phyloP scores from a whole-genome alignment of 306 rosid genomes.

The Casuarina cunninghamiana region DNA sequence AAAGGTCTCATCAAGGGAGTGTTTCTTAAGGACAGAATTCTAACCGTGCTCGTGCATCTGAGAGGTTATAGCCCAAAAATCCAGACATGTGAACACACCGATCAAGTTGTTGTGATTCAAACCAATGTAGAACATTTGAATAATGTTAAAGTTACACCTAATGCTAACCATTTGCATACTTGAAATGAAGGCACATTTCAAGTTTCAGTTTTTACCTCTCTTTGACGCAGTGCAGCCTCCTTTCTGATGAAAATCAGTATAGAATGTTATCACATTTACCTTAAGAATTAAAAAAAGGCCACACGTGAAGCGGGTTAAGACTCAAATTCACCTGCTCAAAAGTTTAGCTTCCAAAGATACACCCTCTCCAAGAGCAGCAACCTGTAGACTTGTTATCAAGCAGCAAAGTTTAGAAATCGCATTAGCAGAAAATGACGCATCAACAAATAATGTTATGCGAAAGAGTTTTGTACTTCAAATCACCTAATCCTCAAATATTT shows the following conservation, averaged over 20 bases:
- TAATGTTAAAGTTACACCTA: neutral
- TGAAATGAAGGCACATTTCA: constrained; percentile 15
- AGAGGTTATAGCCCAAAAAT: constrained; percentile 5
- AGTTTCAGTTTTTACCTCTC: constrained; percentile 67
- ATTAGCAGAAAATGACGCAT: constrained; percentile 12
- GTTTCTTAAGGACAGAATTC: constrained; percentile 13
- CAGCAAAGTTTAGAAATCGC: constrained; percentile 24
- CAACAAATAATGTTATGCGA: neutral
- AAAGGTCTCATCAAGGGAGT: constrained; percentile 21
- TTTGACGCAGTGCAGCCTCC: constrained; percentile 85
- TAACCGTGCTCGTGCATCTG: constrained; percentile 26
- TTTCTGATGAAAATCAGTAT: constrained; percentile 58
- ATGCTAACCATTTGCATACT: constrained; percentile 19
- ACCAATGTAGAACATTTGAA: neutral
- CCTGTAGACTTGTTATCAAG: constrained; percentile 49
- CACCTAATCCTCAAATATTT: neutral
- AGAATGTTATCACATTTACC: constrained; percentile 26
- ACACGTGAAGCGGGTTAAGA: constrained; percentile 27
- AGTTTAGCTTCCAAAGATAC: constrained; percentile 98
- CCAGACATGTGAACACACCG: neutral
- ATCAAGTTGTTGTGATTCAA: neutral
- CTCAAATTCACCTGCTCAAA: constrained; percentile 78
- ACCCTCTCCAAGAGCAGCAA: constrained; percentile 92
- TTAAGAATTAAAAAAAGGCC: constrained; percentile 22
- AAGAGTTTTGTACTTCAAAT: neutral